phyloP scores from a whole-genome alignment of 495 filamentous ascomycete species.

The Penicillium argentinense region DNA sequence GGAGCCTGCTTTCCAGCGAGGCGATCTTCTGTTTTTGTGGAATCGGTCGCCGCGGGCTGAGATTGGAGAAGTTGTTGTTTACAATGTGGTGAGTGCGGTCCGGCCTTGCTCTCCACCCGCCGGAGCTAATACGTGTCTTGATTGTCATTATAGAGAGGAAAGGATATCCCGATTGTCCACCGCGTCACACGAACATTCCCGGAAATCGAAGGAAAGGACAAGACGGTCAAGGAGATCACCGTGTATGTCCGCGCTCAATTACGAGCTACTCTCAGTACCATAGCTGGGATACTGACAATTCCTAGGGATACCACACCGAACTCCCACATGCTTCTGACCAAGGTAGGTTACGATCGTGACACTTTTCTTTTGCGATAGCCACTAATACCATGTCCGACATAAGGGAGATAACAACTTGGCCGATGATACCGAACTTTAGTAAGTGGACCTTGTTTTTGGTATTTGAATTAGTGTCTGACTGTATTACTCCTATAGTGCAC shows the following conservation, averaged over 20 bases:
- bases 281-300: slow-evolving; percentile 6
- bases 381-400: neutral
- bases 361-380: neutral
- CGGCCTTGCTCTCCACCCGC: neutral
- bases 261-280: neutral
- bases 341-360: slow-evolving; percentile 33
- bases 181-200: slow-evolving; percentile 55
- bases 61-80: slow-evolving; percentile 90
- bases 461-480: neutral
- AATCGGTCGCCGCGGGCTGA: slow-evolving; percentile 70
- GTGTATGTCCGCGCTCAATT: slow-evolving; percentile 22
- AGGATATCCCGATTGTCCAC: slow-evolving; percentile 30
- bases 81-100: slow-evolving; percentile 55
- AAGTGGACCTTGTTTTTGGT: neutral
- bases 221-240: slow-evolving; percentile 40
- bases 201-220: slow-evolving; percentile 46
- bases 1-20: slow-evolving; percentile 96
- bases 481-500: slow-evolving; percentile 40
- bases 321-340: slow-evolving; percentile 72
- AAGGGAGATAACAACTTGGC: slow-evolving; percentile 89
- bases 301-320: slow-evolving; percentile 24
- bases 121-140: slow-evolving; percentile 1
- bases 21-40: slow-evolving; percentile 92
- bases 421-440: slow-evolving; percentile 82
- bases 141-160: slow-evolving; percentile 9